These are phyloP conservation scores for Flaveria brownii DNA, from an alignment of 129 eudicot species.

Conservation along the genomic window DNA sequence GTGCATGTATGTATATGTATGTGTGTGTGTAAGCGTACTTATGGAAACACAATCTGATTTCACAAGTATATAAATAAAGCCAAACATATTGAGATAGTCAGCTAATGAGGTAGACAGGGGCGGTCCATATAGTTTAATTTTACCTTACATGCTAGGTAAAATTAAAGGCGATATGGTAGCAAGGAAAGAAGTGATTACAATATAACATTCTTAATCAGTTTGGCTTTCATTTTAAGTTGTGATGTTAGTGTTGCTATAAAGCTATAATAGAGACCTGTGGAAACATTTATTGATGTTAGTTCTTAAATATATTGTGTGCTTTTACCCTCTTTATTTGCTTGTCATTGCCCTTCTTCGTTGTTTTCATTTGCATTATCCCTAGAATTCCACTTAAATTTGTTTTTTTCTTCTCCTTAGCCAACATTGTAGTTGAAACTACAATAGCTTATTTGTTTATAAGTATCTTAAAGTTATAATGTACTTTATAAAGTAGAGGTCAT, in stretches of 20 bases:
- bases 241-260: conserved; percentile 1
- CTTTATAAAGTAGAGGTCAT: not conserved
- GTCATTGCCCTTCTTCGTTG: not conserved
- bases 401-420: not conserved
- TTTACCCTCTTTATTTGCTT: not conserved
- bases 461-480: not conserved
- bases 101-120: not conserved
- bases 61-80: not conserved
- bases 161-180: not conserved
- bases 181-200: not conserved
- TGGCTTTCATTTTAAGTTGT: not conserved
- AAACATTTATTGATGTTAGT: conserved; percentile 13
- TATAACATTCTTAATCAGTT: not conserved
- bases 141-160: not conserved
- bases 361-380: conserved; percentile 2
- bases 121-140: not conserved
- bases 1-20: too few species aligned
- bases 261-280: not conserved
- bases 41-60: not conserved
- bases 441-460: not conserved
- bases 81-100: not conserved
- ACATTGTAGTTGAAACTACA: not conserved
- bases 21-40: not conserved
- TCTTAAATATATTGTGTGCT: not conserved
- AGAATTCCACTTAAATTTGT: conserved; percentile 4